phyloP scores from a whole-genome alignment of 2,329 filamentous ascomycete genomes.

The Fusarium sp. region DNA sequence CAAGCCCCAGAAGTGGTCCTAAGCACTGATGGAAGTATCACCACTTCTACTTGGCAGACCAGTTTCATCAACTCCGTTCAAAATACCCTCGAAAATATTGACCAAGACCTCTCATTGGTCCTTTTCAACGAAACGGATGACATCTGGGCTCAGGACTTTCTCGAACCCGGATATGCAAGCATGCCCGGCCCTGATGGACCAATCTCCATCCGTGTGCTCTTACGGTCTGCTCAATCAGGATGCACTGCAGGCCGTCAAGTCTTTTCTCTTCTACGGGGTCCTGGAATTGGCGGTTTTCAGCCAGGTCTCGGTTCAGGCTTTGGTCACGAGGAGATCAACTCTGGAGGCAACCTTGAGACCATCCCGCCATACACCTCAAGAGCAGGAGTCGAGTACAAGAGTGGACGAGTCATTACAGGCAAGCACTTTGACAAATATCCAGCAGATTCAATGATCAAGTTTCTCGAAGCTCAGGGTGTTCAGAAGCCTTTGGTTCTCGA shows the following conservation, averaged over 20 bases:
- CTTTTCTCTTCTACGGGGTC: constrained; percentile 47
- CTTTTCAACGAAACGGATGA: constrained; percentile 44
- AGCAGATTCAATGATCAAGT: constrained; percentile 39
- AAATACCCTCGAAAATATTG: constrained; percentile 14
- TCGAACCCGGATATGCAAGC: constrained; percentile 53
- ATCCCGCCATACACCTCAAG: constrained; percentile 49
- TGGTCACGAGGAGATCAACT: constrained; percentile 34
- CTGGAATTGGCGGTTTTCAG: constrained; percentile 50
- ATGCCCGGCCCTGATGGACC: constrained; percentile 53
- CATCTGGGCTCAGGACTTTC: constrained; percentile 54
- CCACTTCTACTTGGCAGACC: constrained; percentile 2
- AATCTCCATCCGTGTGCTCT: constrained; percentile 48
- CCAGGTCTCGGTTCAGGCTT: constrained; percentile 7
- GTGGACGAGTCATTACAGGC: constrained; percentile 39
- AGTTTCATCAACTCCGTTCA: constrained; percentile 39
- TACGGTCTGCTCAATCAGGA: constrained; percentile 46
- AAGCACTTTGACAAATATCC: constrained; percentile 1
- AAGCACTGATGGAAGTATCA: constrained; percentile 19
- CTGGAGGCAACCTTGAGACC: constrained; percentile 52
- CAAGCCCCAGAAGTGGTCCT: constrained; percentile 47
- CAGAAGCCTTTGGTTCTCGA: constrained; percentile 51
- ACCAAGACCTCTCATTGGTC: constrained; percentile 34
- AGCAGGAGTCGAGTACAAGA: constrained; percentile 38
- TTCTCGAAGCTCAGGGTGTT: constrained; percentile 49
- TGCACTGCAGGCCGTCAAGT: constrained; percentile 48